Conservation (phyloP, 805 yeast genomes). For the Komagataella pseudopastoris region DNA sequence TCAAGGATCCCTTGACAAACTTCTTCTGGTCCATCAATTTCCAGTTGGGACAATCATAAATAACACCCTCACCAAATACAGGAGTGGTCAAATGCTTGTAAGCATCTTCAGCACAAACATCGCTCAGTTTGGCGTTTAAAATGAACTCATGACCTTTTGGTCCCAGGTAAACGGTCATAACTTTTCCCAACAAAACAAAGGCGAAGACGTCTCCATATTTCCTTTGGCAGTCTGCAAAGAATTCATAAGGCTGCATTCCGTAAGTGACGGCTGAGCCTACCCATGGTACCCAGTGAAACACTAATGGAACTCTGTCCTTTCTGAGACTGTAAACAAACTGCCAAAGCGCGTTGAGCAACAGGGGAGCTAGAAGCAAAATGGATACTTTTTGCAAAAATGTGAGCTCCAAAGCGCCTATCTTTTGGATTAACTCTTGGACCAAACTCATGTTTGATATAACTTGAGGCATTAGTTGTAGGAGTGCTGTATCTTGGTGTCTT, state of each 20-base stretch:
- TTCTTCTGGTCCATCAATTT: constrained; percentile 97
- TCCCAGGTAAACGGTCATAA: constrained; percentile 92
- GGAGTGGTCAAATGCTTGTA: constrained; percentile 98
- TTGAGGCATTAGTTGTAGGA: background rate
- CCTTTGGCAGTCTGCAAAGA: constrained; percentile 64
- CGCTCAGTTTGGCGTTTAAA: constrained; percentile 76
- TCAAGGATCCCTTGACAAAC: constrained; percentile 82
- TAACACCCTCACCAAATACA: constrained; percentile 94
- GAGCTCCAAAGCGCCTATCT: background rate
- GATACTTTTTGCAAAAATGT: constrained; percentile 14
- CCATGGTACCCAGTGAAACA: constrained; percentile 91
- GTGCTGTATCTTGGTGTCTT: background rate
- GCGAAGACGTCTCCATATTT: constrained; percentile 92
- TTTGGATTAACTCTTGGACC: background rate
- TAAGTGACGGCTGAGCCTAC: constrained; percentile 80
- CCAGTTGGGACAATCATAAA: constrained; percentile 90
- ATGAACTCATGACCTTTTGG: constrained; percentile 97
- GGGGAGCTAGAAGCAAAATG: constrained; percentile 34
- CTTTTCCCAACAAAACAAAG: constrained; percentile 77
- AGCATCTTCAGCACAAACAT: constrained; percentile 94
- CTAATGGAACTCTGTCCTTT: constrained; percentile 79
- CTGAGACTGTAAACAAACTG: constrained; percentile 60
- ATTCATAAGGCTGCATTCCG: constrained; percentile 90
- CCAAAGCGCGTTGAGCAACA: constrained; percentile 50
- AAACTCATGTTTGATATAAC: background rate